phyloP scores from a whole-genome alignment of 2,329 filamentous ascomycete genomes.

The Colletotrichum musae region DNA sequence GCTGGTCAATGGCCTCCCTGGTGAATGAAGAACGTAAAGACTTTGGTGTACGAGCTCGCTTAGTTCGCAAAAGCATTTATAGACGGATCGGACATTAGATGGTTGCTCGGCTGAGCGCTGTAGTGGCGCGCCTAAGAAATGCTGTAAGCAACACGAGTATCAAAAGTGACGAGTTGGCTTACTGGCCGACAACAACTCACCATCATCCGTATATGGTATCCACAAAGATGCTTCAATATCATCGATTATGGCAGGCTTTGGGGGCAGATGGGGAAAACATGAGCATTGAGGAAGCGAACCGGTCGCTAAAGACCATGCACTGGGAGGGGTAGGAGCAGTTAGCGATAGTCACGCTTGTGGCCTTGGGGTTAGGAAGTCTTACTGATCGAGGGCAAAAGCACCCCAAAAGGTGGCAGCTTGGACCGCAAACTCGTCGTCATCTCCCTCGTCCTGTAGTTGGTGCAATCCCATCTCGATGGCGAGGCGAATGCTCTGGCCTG shows the following conservation, averaged over 20 bases:
- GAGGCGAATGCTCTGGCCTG: conserved; percentile 79
- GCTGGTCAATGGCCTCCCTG: conserved; percentile 75
- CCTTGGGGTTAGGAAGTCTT: conserved; percentile 49
- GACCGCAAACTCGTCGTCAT: conserved; percentile 71
- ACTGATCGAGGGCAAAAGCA: conserved; percentile 75
- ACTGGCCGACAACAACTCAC: conserved; percentile 53
- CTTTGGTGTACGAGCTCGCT: conserved; percentile 82
- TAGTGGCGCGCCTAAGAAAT: conserved; percentile 61
- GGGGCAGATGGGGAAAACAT: conserved; percentile 67
- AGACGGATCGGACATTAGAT: conserved; percentile 77
- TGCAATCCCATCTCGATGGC: conserved; percentile 81
- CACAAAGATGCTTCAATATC: conserved; percentile 73
- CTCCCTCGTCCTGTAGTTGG: conserved; percentile 62
- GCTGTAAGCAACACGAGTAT: conserved; percentile 18
- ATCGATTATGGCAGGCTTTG: conserved; percentile 72
- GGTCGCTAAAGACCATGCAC: conserved; percentile 76
- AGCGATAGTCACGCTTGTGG: background rate
- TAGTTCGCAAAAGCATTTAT: conserved; percentile 78
- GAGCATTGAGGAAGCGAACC: conserved; percentile 74
- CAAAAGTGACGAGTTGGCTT: background rate
- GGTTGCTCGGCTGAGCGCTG: conserved; percentile 72
- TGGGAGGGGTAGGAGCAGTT: conserved; percentile 46
- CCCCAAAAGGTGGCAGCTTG: conserved; percentile 74
- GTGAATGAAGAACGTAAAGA: conserved; percentile 80
- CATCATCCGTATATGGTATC: conserved; percentile 72